Evolutionary conservation across 257 asterid species (phyloP).

Genomic region (Rhazya stricta): DNA sequence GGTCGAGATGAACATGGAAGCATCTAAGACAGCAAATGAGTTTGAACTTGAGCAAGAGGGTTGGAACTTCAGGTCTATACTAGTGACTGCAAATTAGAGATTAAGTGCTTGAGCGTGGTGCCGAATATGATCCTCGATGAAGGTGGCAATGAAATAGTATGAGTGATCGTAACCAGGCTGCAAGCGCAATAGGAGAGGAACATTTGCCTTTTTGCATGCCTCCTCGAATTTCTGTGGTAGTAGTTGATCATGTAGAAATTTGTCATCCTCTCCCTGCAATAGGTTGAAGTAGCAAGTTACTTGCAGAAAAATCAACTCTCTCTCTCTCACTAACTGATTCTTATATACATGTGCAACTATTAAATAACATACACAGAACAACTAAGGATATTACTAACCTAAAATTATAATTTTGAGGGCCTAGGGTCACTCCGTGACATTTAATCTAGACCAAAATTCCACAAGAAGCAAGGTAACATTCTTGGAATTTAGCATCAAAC

Average conservation of each 20-base stretch:
- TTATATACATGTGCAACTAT: too few relatives aligned
- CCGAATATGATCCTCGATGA: constrained; percentile 78
- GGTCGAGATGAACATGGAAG: neutral
- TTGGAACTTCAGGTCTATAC: neutral
- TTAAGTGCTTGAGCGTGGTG: constrained; percentile 90
- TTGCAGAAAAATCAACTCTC: neutral
- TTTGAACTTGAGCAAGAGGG: neutral
- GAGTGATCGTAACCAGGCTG: constrained; percentile 98
- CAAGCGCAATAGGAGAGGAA: constrained; percentile 59
- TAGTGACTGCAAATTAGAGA: constrained; percentile 15
- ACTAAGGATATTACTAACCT: neutral
- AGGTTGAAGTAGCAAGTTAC: neutral
- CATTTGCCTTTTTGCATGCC: constrained; percentile 58
- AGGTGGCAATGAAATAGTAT: constrained; percentile 69
- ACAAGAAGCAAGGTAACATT: neutral
- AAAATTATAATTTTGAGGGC: neutral
- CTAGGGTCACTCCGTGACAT: neutral
- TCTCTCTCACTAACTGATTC: too few relatives aligned
- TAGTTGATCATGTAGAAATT: constrained; percentile 65
- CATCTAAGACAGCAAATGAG: neutral
- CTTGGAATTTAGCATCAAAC: neutral
- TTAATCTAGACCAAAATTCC: neutral
- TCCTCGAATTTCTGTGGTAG: constrained; percentile 69
- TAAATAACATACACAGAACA: neutral
- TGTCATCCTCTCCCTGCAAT: constrained; percentile 81